Conservation (phyloP, 129 eudicot genomes). For the Apium graveolens region DNA sequence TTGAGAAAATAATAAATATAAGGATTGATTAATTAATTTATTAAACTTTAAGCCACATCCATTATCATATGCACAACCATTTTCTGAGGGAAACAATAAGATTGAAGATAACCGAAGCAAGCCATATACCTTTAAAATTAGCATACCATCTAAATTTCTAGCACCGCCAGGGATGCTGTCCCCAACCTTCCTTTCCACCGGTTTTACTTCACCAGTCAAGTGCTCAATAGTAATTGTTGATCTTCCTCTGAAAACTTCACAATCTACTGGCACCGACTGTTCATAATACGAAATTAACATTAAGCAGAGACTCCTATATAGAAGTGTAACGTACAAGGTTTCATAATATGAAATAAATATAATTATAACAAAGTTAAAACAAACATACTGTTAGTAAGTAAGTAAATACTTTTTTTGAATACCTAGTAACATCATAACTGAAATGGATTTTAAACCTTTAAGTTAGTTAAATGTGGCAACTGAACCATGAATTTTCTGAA, state of each 20-base stretch:
- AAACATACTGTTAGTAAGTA: neutral
- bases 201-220: conserved; percentile 97
- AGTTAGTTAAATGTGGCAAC: neutral
- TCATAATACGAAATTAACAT: conserved; percentile 26
- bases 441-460: neutral
- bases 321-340: neutral
- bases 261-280: conserved; percentile 98
- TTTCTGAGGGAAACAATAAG: neutral
- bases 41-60: neutral
- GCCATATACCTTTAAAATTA: conserved; percentile 67
- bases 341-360: neutral
- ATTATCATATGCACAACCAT: neutral
- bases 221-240: conserved; percentile 94
- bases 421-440: neutral
- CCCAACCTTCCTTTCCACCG: conserved; percentile 69
- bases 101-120: neutral
- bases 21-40: neutral
- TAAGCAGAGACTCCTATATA: neutral
- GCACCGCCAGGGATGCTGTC: conserved; percentile 97
- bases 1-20: neutral
- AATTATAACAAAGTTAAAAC: neutral
- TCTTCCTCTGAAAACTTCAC: conserved; percentile 81
- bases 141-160: conserved; percentile 93
- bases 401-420: neutral
- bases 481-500: neutral